A percentile compares a stretch with the other conserved stretches of the same genome.
Conservation (phyloP, 2,329 filamentous ascomycete species). For the Waltergamsia citrina region DNA sequence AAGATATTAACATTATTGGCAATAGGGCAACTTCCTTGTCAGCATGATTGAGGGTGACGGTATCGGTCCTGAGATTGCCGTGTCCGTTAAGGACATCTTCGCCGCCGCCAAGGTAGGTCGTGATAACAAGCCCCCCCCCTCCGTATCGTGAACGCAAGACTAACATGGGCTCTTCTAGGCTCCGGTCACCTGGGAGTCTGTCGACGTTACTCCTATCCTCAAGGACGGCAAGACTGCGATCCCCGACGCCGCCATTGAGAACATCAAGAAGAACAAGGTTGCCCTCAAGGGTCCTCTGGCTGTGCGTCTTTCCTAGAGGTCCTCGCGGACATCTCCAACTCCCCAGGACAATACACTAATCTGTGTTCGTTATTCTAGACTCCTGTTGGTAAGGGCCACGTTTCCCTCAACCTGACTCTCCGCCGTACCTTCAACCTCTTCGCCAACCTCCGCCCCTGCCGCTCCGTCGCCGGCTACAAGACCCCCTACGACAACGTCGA, state of each 20-base stretch:
- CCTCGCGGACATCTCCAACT: not conserved
- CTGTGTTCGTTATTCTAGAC: too few species aligned
- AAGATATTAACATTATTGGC: constrained; percentile 11
- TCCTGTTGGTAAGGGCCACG: constrained; percentile 95
- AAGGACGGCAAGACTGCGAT: constrained; percentile 96
- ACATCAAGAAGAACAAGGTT: constrained; percentile 91
- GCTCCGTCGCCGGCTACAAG: constrained; percentile 95
- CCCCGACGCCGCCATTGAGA: constrained; percentile 84
- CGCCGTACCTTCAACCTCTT: constrained; percentile 99
- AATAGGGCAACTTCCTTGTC: constrained; percentile 86
- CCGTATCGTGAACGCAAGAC: too few species aligned
- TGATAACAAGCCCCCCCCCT: not conserved
- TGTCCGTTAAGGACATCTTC: constrained; percentile 99
- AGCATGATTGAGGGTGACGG: constrained; percentile 98
- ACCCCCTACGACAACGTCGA: constrained; percentile 96
- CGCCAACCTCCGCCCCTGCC: constrained; percentile 96
- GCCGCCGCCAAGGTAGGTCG: constrained; percentile 76
- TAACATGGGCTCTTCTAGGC: constrained; percentile 40
- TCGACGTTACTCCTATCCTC: constrained; percentile 88
- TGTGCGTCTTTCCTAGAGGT: constrained; percentile 40
- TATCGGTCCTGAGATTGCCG: constrained; percentile 94
- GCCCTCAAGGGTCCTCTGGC: constrained; percentile 97
- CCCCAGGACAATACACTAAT: not conserved
- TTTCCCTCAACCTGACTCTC: constrained; percentile 96
- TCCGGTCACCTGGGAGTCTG: constrained; percentile 92